Conservation (phyloP, 805 yeast genomes). For the Debaryomyces castellii region DNA sequence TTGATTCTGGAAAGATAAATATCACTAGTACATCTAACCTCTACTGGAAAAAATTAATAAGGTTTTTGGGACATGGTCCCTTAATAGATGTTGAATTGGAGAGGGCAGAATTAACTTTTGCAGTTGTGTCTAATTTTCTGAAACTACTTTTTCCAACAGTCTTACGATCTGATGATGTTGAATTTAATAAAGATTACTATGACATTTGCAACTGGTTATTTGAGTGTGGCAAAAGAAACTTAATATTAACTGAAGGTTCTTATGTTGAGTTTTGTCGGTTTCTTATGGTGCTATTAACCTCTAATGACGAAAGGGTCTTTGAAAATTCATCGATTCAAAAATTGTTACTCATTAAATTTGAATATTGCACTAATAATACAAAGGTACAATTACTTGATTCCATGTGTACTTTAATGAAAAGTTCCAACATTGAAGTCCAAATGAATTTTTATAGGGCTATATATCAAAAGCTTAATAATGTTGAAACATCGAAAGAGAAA, state of each 20-base stretch:
- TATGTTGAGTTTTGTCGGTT: conserved; percentile 29
- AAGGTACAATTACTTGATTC: conserved; percentile 17
- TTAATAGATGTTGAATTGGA: conserved; percentile 30
- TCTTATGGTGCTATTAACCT: conserved; percentile 24
- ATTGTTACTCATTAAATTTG: conserved; percentile 18
- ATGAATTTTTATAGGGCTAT: conserved; percentile 29
- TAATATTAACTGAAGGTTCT: conserved; percentile 40
- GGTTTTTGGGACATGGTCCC: conserved; percentile 32
- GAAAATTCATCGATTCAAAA: conserved; percentile 9
- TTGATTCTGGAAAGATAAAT: neutral
- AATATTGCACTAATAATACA: conserved; percentile 14
- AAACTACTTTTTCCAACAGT: conserved; percentile 23
- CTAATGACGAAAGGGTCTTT: conserved; percentile 25
- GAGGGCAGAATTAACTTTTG: conserved; percentile 39
- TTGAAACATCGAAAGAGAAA: conserved; percentile 38
- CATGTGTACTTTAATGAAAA: conserved; percentile 10
- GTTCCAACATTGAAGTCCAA: conserved; percentile 11
- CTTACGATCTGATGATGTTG: conserved; percentile 16
- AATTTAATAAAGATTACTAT: conserved; percentile 39
- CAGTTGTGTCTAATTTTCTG: conserved; percentile 31
- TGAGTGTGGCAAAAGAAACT: conserved; percentile 36
- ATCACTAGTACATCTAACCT: neutral
- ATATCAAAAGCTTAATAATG: conserved; percentile 26
- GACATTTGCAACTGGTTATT: conserved; percentile 51
- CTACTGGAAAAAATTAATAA: conserved; percentile 12